Evolutionary conservation across 1,284 basidiomycete genomes (phyloP).

Genomic region (Ustilago vetiveriae): DNA sequence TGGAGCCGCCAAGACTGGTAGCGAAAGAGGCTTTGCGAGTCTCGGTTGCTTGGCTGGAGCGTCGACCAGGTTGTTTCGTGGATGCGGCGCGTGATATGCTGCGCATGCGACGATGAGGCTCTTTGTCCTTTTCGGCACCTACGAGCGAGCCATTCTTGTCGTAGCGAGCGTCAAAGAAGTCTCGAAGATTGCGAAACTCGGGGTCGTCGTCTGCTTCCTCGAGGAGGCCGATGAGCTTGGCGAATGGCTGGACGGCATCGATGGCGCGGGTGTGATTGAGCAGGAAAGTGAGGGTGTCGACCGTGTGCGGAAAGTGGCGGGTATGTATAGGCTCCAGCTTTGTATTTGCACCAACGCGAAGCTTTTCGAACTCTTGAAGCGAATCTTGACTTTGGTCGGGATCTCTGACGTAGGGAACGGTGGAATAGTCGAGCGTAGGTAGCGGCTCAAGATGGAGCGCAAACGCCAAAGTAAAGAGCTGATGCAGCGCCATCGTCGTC

Average conservation of each 20-base stretch:
- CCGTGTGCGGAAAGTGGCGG: constrained; percentile 39
- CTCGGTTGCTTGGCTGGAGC: constrained; percentile 28
- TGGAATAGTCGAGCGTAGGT: constrained; percentile 50
- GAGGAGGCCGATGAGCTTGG: constrained; percentile 53
- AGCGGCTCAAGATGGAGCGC: constrained; percentile 59
- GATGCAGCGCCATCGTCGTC: constrained; percentile 40
- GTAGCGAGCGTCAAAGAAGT: constrained; percentile 61
- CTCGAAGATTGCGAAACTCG: constrained; percentile 53
- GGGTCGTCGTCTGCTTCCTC: constrained; percentile 58
- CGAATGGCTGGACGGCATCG: constrained; percentile 45
- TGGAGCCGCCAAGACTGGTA: constrained; percentile 32
- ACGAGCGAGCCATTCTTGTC: constrained; percentile 23
- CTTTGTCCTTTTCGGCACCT: constrained; percentile 35
- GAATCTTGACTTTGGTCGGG: constrained; percentile 22
- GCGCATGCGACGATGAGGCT: constrained; percentile 31
- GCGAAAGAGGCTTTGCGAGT: constrained; percentile 45
- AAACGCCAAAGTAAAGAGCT: constrained; percentile 61
- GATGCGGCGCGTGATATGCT: constrained; percentile 41
- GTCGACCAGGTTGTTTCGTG: constrained; percentile 17
- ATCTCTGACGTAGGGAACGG: constrained; percentile 25
- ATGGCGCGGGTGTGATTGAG: constrained; percentile 43
- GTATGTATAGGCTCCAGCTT: constrained; percentile 44
- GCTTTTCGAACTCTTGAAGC: constrained; percentile 22
- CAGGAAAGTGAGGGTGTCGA: constrained; percentile 48
- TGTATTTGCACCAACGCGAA: constrained; percentile 45